A percentile compares a stretch with the other conserved stretches of the same genome.
phyloP scores from a whole-genome alignment of 2,329 filamentous ascomycete genomes.

The Magnaporthiopsis rhizophila region DNA sequence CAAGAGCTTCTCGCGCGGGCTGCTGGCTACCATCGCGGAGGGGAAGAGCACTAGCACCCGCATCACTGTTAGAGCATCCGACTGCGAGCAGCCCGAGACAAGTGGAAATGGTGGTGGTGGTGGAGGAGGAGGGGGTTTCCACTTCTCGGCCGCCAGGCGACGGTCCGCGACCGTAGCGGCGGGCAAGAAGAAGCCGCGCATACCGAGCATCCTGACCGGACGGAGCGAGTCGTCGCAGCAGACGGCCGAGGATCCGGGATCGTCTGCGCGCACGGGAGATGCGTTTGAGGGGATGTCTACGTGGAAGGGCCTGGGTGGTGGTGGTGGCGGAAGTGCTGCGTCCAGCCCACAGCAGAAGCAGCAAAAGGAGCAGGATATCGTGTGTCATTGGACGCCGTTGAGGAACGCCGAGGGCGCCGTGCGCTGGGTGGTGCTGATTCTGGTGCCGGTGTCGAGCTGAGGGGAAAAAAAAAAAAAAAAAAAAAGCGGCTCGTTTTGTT shows the following conservation, averaged over 20 bases:
- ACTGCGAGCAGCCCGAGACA: no score
- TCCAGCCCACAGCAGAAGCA: not conserved
- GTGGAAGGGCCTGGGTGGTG: not conserved
- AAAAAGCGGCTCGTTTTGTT: no score
- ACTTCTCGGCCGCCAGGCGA: not conserved
- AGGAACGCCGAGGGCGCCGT: constrained; percentile 23
- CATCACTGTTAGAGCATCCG: not conserved
- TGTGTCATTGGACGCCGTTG: constrained; percentile 28
- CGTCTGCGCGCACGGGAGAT: not conserved
- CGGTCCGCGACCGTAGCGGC: not conserved
- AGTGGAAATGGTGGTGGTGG: no score
- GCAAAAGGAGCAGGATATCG: constrained; percentile 11
- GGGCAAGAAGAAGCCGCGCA: not conserved
- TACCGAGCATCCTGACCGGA: not conserved
- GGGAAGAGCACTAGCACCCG: constrained; percentile 14
- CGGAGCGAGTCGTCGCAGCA: not conserved
- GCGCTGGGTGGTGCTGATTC: constrained; percentile 25
- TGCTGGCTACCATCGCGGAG: constrained; percentile 28
- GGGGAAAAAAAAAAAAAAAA: no score
- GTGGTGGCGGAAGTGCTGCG: not conserved
- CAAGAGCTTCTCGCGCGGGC: constrained; percentile 34
- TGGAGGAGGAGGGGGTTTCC: not conserved
- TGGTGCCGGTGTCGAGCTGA: constrained; percentile 16
- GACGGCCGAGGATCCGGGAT: not conserved
- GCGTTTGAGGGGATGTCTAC: not conserved